Percentiles rank a stretch among this genome's conserved stretches.
Evolutionary conservation across 176 grass and related monocot species (phyloP).

Genomic region (Luzula sylvatica): DNA sequence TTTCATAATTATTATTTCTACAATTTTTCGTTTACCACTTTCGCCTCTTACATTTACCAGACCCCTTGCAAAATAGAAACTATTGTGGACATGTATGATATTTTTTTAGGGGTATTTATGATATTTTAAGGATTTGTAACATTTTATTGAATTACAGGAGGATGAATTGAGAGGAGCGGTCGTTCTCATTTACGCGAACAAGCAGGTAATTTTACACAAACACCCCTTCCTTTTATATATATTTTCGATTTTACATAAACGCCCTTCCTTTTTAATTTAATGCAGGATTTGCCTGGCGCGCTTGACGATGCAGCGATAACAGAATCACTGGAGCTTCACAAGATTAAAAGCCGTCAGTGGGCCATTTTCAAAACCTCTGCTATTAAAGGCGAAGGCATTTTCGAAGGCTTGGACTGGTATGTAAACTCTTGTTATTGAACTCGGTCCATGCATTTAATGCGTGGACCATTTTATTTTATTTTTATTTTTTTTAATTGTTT

Average conservation of each 20-base stretch:
- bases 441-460: conserved; percentile 7
- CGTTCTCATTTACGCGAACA: conserved; percentile 91
- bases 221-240: not conserved
- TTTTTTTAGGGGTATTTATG: too few relatives aligned
- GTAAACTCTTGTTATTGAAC: conserved; percentile 7
- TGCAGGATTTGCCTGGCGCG: conserved; percentile 94
- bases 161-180: conserved; percentile 96
- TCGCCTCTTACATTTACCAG: too few relatives aligned
- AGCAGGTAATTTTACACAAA: conserved; percentile 63
- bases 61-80: too few relatives aligned
- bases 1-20: not conserved
- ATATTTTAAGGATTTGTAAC: too few relatives aligned
- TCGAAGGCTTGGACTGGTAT: conserved; percentile 99
- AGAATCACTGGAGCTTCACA: conserved; percentile 96
- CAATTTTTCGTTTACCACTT: too few relatives aligned
- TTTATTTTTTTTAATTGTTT: not conserved
- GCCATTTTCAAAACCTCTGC: conserved; percentile 98
- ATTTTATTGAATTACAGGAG: conserved; percentile 51
- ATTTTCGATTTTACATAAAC: conserved; percentile 11
- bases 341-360: conserved; percentile 99
- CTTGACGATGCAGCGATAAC: conserved; percentile 97
- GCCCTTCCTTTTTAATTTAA: too few relatives aligned
- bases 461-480: not conserved
- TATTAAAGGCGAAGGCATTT: conserved; percentile 97
- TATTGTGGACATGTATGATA: too few relatives aligned